These are phyloP conservation scores for Hypholoma fasciculare DNA, from an alignment of 768 basidiomycete species.

Conservation along the genomic window DNA sequence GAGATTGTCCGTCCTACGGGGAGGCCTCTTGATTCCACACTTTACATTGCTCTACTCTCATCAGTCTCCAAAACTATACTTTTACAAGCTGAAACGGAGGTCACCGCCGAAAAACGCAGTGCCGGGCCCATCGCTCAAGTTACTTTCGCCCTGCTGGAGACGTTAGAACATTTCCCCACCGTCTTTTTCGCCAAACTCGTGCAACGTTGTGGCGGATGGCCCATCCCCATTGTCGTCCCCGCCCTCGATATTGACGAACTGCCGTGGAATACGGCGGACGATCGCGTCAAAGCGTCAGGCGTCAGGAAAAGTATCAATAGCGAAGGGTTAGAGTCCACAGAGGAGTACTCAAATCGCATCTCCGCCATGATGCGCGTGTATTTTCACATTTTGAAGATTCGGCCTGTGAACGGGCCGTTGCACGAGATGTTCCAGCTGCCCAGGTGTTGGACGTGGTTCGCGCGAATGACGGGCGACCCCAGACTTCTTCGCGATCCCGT, in stretches of 20 bases:
- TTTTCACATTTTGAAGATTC: conserved; percentile 63
- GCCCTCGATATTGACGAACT: conserved; percentile 48
- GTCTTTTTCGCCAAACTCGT: conserved; percentile 85
- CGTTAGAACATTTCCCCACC: conserved; percentile 58
- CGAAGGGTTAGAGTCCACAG: conserved; percentile 50
- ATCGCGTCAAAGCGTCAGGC: conserved; percentile 54
- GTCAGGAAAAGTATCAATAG: conserved; percentile 41
- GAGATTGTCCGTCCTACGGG: conserved; percentile 32
- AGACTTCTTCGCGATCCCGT: conserved; percentile 55
- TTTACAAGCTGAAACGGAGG: conserved; percentile 91
- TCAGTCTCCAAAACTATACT: conserved; percentile 89
- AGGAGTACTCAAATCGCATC: conserved; percentile 68
- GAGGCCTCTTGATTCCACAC: conserved; percentile 29
- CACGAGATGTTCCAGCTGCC: conserved; percentile 59
- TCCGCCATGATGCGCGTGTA: conserved; percentile 86
- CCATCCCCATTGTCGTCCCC: conserved; percentile 66
- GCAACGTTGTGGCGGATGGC: conserved; percentile 89
- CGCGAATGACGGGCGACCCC: conserved; percentile 56
- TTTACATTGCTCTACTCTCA: conserved; percentile 79
- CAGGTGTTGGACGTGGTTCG: conserved; percentile 72
- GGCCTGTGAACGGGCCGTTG: conserved; percentile 40
- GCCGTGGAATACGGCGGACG: conserved; percentile 40
- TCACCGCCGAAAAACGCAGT: conserved; percentile 82
- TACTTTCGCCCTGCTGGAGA: conserved; percentile 66
- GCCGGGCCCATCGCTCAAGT: conserved; percentile 84